Base-by-base conservation (phyloP, 2,329 filamentous ascomycete genomes). In the Aspergillus pseudonomiae region DNA sequence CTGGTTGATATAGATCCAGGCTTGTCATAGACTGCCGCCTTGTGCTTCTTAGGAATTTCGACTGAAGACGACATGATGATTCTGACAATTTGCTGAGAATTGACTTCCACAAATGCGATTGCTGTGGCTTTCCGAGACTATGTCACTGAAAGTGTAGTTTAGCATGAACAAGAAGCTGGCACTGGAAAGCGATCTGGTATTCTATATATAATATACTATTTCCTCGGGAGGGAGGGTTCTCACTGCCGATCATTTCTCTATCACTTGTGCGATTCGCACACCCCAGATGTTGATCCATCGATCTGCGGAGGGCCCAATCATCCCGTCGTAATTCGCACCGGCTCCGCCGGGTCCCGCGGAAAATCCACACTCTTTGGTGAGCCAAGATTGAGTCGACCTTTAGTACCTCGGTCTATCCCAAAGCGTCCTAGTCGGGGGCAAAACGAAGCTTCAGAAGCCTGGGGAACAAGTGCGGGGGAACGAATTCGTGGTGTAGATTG, bases 11-110 rank as follows among this genome's bases (percentile, higher is more conserved):
- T 9, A 21, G 4, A 21, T 12, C 43, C 43, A 11, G 43, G 43
- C 43, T 6, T 46, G 43, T 46, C 43, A 24, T 46, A 46, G 4
- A 46, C 43, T 14, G 21, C n/a, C 43, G 43, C 21, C 21, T 89
- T 46, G 11, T 46, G 43, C 43, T 41, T 14, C 11, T 41, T 16
- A 6, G 36, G 16, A 19, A 41, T 41, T 19, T 41, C 36, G 36
- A 41, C 36, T 7, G 36, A 41, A 41, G 36, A 7, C 1, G 36
- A 19, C 36, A 41, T 41, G 16, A 0, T 41, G 14, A 19, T 41
- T 41, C 3, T 19, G 16, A 41, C 1, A 19, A 19, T 41, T 19
- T 41, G 36, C 16, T 16, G 14, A 41, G 14, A 36, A 36, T 14
- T 36, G 4, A 36, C 12, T 36, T 36, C 2, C 4, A 36, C 34